Evolutionary conservation across 2,329 filamentous ascomycete species (phyloP).

Genomic region (Aspergillus brunneoviolaceus): DNA sequence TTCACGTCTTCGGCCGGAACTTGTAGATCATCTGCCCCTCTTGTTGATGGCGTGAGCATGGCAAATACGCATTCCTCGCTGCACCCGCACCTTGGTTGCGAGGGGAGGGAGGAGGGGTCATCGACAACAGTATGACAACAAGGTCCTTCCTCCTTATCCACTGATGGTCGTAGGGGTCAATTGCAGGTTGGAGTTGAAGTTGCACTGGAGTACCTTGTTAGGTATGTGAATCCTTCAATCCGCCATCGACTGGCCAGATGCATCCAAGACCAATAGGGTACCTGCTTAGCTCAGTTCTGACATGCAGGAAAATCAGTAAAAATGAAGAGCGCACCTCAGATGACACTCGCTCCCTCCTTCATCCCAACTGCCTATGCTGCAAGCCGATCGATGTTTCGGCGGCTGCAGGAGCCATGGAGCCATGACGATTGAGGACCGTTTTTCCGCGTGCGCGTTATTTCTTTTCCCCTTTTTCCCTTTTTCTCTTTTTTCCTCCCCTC

Average conservation of each 20-base stretch:
- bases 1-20: constrained; percentile 12
- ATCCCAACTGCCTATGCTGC: constrained; percentile 4
- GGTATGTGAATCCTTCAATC: not conserved
- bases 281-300: not conserved
- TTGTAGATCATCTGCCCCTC: constrained; percentile 10
- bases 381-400: constrained; percentile 1
- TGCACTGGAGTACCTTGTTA: not conserved
- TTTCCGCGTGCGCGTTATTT: constrained; percentile 7
- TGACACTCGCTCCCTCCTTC: not conserved
- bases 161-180: not conserved
- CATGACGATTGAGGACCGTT: constrained; percentile 2
- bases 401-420: not conserved
- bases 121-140: not conserved
- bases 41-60: constrained; percentile 18
- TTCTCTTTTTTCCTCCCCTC: not conserved
- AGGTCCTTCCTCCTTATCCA: not conserved
- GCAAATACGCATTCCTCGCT: constrained; percentile 1
- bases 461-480: constrained; percentile 6
- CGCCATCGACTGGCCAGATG: not conserved
- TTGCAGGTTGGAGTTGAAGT: not conserved
- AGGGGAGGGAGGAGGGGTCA: too few relatives aligned
- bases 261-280: not conserved
- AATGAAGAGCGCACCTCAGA: not conserved
- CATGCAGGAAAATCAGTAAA: not conserved
- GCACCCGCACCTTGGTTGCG: not conserved